Evolutionary conservation across 2,329 filamentous ascomycete genomes (phyloP).

Genomic region (Penicillium sp.): DNA sequence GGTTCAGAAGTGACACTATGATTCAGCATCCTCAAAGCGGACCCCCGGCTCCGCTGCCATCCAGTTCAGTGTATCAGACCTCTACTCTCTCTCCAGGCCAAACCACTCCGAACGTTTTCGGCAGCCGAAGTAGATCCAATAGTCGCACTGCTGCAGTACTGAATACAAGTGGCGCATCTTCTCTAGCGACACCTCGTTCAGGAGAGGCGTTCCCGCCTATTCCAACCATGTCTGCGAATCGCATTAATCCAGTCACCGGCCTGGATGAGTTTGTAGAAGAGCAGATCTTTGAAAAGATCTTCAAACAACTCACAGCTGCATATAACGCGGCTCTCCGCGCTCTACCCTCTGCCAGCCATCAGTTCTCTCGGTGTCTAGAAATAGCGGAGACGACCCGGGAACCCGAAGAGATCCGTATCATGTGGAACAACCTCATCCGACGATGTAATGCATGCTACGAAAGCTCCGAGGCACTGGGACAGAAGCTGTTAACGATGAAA

Average conservation of each 20-base stretch:
- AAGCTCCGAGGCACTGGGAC: constrained; percentile 68
- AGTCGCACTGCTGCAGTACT: constrained; percentile 54
- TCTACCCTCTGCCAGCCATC: constrained; percentile 65
- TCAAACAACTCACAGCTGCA: constrained; percentile 68
- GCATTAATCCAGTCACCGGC: constrained; percentile 55
- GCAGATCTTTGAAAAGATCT: constrained; percentile 76
- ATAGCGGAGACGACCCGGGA: constrained; percentile 59
- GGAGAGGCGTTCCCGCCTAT: constrained; percentile 68
- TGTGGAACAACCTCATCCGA: constrained; percentile 67
- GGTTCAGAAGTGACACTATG: constrained; percentile 50
- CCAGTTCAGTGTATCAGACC: constrained; percentile 25
- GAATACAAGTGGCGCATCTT: constrained; percentile 42
- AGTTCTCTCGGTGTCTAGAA: constrained; percentile 63
- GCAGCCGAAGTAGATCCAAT: constrained; percentile 41
- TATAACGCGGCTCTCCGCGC: constrained; percentile 69
- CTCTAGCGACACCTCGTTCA: constrained; percentile 68
- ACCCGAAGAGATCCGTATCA: constrained; percentile 57
- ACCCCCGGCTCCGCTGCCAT: constrained; percentile 8
- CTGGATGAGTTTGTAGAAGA: constrained; percentile 70
- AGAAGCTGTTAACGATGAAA: constrained; percentile 72
- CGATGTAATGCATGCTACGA: constrained; percentile 68
- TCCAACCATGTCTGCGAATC: constrained; percentile 44
- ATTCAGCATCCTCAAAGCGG: constrained; percentile 42
- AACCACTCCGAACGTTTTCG: constrained; percentile 28
- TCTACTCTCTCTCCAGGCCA: constrained; percentile 30